Conservation (phyloP, 306 rosid genomes). For the Pterocarpus macrocarpus region DNA sequence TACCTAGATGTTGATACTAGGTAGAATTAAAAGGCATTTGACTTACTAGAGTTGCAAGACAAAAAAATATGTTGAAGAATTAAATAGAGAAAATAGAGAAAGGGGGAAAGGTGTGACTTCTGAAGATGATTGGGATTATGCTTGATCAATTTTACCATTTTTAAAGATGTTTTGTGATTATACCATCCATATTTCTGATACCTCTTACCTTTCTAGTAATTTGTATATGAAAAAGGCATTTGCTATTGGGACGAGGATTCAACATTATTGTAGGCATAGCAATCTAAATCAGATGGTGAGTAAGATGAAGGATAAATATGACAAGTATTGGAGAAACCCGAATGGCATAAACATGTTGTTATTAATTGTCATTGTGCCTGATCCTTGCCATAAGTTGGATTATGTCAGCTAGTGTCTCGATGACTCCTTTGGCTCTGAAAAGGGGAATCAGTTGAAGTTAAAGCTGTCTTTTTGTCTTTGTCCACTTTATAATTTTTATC, state of each 20-base stretch:
- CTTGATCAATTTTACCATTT: not conserved
- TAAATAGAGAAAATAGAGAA: no score
- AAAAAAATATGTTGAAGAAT: not conserved
- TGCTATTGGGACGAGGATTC: not conserved
- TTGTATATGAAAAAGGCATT: not conserved
- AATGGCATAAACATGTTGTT: constrained; percentile 20
- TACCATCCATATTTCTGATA: not conserved
- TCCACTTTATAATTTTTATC: constrained; percentile 25
- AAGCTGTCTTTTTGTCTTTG: constrained; percentile 11
- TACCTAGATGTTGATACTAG: not conserved
- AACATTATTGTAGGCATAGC: no score
- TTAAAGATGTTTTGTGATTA: no score
- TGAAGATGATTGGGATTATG: not conserved
- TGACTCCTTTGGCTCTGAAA: not conserved
- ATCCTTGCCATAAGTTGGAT: constrained; percentile 11
- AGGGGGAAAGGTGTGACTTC: not conserved
- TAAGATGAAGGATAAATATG: constrained; percentile 21
- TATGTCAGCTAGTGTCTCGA: constrained; percentile 7
- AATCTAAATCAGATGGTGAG: not conserved
- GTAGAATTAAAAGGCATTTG: not conserved
- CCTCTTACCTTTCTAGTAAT: not conserved
- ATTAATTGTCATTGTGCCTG: constrained; percentile 10
- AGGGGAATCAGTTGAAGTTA: not conserved
- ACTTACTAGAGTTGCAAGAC: not conserved
- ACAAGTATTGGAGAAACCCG: constrained; percentile 22